Evolutionary conservation across 2,329 filamentous ascomycete genomes (phyloP), one percentile per base, ranked within the genome.

Genomic region (Gliomastix tumulicola): DNA sequence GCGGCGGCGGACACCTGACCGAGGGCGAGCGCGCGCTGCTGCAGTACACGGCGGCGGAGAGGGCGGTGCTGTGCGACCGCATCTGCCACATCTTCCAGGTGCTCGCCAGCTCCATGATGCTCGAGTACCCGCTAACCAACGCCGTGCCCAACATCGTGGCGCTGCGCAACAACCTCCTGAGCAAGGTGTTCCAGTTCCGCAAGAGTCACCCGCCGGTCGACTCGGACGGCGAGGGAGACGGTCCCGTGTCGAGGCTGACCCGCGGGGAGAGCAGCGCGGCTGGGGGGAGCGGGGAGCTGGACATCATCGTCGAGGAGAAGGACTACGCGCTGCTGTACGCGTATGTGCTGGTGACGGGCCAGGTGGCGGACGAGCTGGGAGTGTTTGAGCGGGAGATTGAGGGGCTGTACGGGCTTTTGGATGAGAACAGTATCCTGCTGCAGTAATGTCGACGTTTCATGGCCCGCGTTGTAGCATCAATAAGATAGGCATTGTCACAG

Each of bases 321-420:
- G 92, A 98, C 54, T 97, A 92, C 56, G 88, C 90, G 44, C 65
- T 97, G 46, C 62, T 97, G 31, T 98, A 97, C 62, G 89, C 90
- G 15, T 98, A 95, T 63, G 87, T 76, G 3, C 63, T 84, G 30
- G 77, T 84, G 33, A 82, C 79, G 7, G 71, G 76, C 30, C 78
- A 82, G 56, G 71, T 84, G 17, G 76, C 77, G 3, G 76, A 78
- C 37, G 79, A 83, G 57, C 60, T 84, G 32, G 68, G 71, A 52
- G 68, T 68, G 30, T 73, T 82, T 18, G 70, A 76, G 47, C 64
- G 56, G 42, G 78, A 82, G 54, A 68, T 84, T 35, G 78, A 82
- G 55, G 65, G 62, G 1, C 47, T 84, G 22, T 83, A 79, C 62
- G 79, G 79, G 12, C 67, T 80, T 30, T 54, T 84, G 43, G 66